Conservation (phyloP, 768 basidiomycete genomes). For the Naganishia vishniacii region DNA sequence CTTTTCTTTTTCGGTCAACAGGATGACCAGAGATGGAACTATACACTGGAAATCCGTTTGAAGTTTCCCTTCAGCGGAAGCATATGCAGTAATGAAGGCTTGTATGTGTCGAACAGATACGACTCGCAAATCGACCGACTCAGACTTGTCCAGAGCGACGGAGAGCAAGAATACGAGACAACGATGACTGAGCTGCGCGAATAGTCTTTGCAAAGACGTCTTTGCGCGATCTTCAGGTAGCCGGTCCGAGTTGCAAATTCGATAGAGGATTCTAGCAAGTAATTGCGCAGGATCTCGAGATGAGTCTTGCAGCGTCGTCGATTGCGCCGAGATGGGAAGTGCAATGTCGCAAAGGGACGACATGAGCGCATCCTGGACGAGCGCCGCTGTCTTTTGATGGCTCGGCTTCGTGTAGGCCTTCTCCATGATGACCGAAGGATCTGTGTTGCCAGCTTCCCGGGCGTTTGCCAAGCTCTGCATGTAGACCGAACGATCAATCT, state of each 20-base stretch:
- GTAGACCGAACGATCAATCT: constrained; percentile 20
- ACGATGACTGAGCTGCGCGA: constrained; percentile 64
- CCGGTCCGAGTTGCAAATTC: constrained; percentile 59
- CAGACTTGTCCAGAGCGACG: constrained; percentile 53
- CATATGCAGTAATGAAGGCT: constrained; percentile 69
- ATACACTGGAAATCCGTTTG: constrained; percentile 50
- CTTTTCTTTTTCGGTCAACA: constrained; percentile 33
- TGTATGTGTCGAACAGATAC: constrained; percentile 68
- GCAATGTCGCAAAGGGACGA: neutral
- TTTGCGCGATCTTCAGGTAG: constrained; percentile 51
- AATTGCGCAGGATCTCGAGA: neutral
- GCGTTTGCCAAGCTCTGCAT: constrained; percentile 8
- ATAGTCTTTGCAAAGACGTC: constrained; percentile 60
- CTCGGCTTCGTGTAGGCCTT: constrained; percentile 24
- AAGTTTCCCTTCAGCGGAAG: constrained; percentile 53
- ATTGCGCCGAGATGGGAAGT: neutral
- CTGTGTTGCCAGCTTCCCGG: neutral
- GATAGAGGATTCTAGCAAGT: constrained; percentile 54
- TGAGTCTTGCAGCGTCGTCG: constrained; percentile 6
- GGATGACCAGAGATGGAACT: constrained; percentile 44
- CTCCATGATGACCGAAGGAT: constrained; percentile 3
- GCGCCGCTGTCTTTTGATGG: constrained; percentile 19
- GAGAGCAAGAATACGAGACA: constrained; percentile 76
- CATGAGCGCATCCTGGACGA: constrained; percentile 18
- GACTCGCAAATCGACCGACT: constrained; percentile 48